Percentiles rank a stretch among this genome's conserved stretches.
Conservation (phyloP, 768 basidiomycete species). For the Mycena epipterygia region DNA sequence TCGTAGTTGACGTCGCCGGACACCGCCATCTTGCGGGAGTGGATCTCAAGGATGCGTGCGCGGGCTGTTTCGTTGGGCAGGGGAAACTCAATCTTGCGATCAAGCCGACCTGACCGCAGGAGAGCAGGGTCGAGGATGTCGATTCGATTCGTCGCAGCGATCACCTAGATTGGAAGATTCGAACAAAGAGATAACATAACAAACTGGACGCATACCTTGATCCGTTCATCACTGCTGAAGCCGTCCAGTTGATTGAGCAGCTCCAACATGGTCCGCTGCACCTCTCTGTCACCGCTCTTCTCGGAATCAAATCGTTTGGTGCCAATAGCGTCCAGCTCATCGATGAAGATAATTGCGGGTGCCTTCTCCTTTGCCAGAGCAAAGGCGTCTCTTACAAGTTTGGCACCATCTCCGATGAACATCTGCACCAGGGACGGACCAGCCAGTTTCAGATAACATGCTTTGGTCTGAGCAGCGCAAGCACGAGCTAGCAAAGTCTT, state of each 20-base stretch:
- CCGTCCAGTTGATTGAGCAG: constrained; percentile 98
- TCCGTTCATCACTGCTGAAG: constrained; percentile 96
- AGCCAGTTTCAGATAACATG: constrained; percentile 97
- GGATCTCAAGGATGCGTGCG: constrained; percentile 95
- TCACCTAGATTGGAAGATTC: constrained; percentile 71
- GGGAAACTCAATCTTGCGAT: constrained; percentile 99
- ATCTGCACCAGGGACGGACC: constrained; percentile 99
- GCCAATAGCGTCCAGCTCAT: constrained; percentile 98
- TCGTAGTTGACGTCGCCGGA: constrained; percentile 94
- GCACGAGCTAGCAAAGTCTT: constrained; percentile 98
- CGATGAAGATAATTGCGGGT: constrained; percentile 99
- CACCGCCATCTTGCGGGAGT: constrained; percentile 95
- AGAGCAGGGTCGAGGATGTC: constrained; percentile 98
- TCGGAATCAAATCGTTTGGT: constrained; percentile 99
- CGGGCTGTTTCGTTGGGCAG: constrained; percentile 97
- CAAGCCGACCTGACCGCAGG: constrained; percentile 97
- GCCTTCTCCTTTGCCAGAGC: constrained; percentile 98
- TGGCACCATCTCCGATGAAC: constrained; percentile 99
- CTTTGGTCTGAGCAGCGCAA: constrained; percentile 97
- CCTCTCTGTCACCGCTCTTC: constrained; percentile 98
- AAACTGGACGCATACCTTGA: constrained; percentile 76
- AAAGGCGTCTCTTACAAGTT: constrained; percentile 98
- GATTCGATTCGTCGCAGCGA: constrained; percentile 98
- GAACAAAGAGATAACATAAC: constrained; percentile 10
- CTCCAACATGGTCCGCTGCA: constrained; percentile 99